phyloP scores from a whole-genome alignment of 164 flowering plant species.

The Stephania japonica region DNA sequence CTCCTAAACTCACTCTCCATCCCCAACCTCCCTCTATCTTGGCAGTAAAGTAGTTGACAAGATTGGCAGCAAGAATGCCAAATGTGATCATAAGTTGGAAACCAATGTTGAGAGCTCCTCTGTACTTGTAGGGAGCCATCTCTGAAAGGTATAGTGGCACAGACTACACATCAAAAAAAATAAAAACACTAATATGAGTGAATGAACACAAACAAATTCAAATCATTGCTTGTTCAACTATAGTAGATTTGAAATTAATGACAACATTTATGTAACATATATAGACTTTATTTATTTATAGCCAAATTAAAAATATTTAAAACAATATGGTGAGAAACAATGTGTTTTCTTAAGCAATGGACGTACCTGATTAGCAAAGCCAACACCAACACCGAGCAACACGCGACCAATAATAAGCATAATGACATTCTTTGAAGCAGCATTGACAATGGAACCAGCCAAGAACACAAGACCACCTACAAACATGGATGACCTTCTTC shows the following conservation, averaged over 20 bases:
- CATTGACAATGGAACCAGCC: slow-evolving; percentile 23
- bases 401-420: slow-evolving; percentile 36
- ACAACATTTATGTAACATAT: not conserved
- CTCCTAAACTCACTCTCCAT: slow-evolving; percentile 17
- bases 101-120: slow-evolving; percentile 17
- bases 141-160: slow-evolving; percentile 21
- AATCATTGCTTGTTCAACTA: not conserved
- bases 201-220: not conserved
- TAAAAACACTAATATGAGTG: not conserved
- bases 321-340: too few species aligned
- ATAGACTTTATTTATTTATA: not conserved
- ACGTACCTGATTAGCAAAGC: slow-evolving; percentile 33
- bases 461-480: slow-evolving; percentile 22
- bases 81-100: slow-evolving; percentile 20
- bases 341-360: not conserved
- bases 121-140: slow-evolving; percentile 19
- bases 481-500: slow-evolving; percentile 26
- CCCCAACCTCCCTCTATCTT: slow-evolving; percentile 17
- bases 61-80: slow-evolving; percentile 17
- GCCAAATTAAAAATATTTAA: too few species aligned
- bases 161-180: slow-evolving; percentile 1
- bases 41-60: slow-evolving; percentile 10
- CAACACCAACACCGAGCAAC: slow-evolving; percentile 33
- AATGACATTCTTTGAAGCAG: slow-evolving; percentile 9
- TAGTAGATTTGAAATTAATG: not conserved